These are phyloP conservation scores for Mrakiaceae sp. DNA, from an alignment of 1,284 basidiomycete genomes.

Conservation along the genomic window DNA sequence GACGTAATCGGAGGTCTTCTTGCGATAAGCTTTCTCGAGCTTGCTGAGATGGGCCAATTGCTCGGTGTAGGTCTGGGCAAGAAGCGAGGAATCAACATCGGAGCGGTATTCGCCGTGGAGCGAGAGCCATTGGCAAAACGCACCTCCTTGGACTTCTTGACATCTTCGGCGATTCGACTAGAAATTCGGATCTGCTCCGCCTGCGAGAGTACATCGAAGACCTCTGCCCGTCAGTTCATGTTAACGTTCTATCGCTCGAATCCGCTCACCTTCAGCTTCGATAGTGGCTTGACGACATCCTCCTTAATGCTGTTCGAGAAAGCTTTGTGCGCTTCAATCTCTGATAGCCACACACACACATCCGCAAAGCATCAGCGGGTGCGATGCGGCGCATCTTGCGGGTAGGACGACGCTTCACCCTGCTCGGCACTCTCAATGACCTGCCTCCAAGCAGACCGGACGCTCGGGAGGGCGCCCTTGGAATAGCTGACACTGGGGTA, in stretches of 20 bases:
- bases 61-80: slow-evolving; percentile 51
- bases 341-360: slow-evolving; percentile 33
- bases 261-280: slow-evolving; percentile 49
- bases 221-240: background rate
- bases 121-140: background rate
- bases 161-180: slow-evolving; percentile 76
- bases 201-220: slow-evolving; percentile 32
- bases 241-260: background rate
- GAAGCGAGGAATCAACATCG: background rate
- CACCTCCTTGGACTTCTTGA: slow-evolving; percentile 53
- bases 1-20: slow-evolving; percentile 39
- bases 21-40: slow-evolving; percentile 61
- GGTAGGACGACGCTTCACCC: background rate
- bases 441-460: slow-evolving; percentile 10
- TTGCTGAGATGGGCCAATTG: slow-evolving; percentile 63
- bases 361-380: background rate
- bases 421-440: slow-evolving; percentile 14
- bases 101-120: background rate
- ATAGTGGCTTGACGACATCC: slow-evolving; percentile 59
- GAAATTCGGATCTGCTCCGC: slow-evolving; percentile 78
- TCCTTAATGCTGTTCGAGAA: slow-evolving; percentile 56
- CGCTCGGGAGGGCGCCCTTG: slow-evolving; percentile 5
- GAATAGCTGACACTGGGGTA: background rate
- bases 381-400: background rate
- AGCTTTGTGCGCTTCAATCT: slow-evolving; percentile 68